Evolutionary conservation across 495 filamentous ascomycete genomes (phyloP).

Genomic region (Tuber umbilicatum): DNA sequence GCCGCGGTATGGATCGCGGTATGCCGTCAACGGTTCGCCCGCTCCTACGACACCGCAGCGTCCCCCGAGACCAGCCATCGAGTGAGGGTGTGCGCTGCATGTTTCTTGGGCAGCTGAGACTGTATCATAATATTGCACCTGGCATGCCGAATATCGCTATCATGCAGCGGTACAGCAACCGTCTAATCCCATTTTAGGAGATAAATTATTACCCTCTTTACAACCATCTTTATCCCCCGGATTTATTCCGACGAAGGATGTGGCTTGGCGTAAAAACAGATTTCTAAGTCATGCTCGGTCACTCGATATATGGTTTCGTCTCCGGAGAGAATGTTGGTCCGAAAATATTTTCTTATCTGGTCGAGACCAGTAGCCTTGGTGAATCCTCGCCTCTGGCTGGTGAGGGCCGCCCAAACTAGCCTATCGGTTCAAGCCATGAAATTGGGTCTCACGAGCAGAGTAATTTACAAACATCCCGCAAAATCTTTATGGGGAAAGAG

Average conservation of each 20-base stretch:
- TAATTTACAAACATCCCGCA: not conserved
- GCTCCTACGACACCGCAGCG: not conserved
- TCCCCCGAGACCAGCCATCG: not conserved
- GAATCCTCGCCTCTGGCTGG: not conserved
- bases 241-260: not conserved
- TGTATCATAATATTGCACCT: not conserved
- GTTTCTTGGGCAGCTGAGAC: not conserved
- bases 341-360: not conserved
- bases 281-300: not conserved
- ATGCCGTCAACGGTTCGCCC: not conserved
- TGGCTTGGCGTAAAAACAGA: not conserved
- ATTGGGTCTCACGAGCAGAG: not conserved
- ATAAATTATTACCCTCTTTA: not conserved
- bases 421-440: not conserved
- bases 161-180: not conserved
- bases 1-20: not conserved
- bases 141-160: not conserved
- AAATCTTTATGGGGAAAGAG: not conserved
- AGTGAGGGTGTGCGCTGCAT: not conserved
- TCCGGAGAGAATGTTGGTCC: not conserved
- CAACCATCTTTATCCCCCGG: not conserved
- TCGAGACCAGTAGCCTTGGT: not conserved
- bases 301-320: slow-evolving; percentile 4
- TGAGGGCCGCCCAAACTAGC: not conserved
- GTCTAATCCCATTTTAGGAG: not conserved